Conservation (phyloP, 2,329 filamentous ascomycete species). For the Aspergillus sp. region DNA sequence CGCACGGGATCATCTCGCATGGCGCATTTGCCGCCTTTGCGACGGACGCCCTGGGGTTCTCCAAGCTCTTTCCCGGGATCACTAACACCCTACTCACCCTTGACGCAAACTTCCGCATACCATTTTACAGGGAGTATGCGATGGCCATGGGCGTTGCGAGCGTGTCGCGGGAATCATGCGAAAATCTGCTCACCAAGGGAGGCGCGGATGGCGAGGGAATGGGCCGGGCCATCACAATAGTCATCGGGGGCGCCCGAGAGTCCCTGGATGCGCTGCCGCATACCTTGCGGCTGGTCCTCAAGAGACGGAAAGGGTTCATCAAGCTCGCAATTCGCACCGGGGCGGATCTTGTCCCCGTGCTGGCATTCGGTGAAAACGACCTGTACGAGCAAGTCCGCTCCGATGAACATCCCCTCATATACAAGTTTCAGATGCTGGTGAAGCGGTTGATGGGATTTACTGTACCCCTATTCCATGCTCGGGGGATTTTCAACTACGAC, state of each 20-base stretch:
- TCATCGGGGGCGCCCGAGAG: constrained; percentile 88
- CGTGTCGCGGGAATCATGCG: constrained; percentile 87
- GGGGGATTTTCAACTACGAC: constrained; percentile 96
- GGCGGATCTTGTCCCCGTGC: constrained; percentile 89
- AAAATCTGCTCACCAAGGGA: constrained; percentile 79
- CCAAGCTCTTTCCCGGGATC: constrained; percentile 86
- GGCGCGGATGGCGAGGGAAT: constrained; percentile 76
- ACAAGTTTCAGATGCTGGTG: constrained; percentile 76
- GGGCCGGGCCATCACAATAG: constrained; percentile 95
- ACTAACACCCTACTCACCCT: constrained; percentile 90
- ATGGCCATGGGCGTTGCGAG: constrained; percentile 82
- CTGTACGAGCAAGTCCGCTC: constrained; percentile 87
- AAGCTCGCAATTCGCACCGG: constrained; percentile 89
- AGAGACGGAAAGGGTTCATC: constrained; percentile 85
- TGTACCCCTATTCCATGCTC: constrained; percentile 81
- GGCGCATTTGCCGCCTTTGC: constrained; percentile 91
- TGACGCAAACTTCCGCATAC: constrained; percentile 93
- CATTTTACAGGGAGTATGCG: constrained; percentile 93
- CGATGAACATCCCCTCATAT: constrained; percentile 72
- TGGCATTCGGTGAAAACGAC: constrained; percentile 94
- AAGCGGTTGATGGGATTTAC: constrained; percentile 91
- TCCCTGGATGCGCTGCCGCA: constrained; percentile 84
- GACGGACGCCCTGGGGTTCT: constrained; percentile 86
- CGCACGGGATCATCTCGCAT: constrained; percentile 95
- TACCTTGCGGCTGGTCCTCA: constrained; percentile 73